Evolutionary conservation across 768 basidiomycete species (phyloP).

Genomic region (Lactarius akahatsu): DNA sequence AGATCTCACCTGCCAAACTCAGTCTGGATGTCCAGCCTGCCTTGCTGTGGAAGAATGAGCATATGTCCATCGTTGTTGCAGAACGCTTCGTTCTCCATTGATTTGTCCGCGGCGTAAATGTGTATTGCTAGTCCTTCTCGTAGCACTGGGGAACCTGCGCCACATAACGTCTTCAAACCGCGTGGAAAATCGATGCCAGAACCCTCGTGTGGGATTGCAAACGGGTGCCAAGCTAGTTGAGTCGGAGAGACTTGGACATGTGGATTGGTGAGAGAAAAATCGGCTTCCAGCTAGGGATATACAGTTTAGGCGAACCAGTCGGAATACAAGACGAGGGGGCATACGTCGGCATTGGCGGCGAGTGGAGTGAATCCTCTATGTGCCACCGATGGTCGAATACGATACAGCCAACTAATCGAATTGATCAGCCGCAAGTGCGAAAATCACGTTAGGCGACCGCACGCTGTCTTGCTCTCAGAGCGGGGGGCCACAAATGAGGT

Average conservation of each 20-base stretch:
- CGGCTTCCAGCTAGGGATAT: conserved; percentile 52
- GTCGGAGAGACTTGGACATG: conserved; percentile 61
- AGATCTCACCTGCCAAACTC: conserved; percentile 59
- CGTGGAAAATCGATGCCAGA: conserved; percentile 53
- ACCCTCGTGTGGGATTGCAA: conserved; percentile 47
- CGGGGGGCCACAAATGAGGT: conserved; percentile 60
- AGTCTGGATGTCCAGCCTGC: conserved; percentile 65
- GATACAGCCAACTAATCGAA: conserved; percentile 55
- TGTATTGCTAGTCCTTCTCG: conserved; percentile 65
- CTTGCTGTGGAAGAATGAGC: conserved; percentile 63
- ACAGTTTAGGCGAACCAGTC: neutral
- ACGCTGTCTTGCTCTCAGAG: conserved; percentile 52
- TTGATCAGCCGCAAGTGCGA: neutral
- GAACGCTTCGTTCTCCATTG: conserved; percentile 62
- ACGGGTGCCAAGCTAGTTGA: conserved; percentile 65
- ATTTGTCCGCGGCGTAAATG: conserved; percentile 57
- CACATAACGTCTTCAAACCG: conserved; percentile 61
- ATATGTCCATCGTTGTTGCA: conserved; percentile 66
- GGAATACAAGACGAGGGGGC: conserved; percentile 28
- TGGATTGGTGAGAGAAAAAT: conserved; percentile 58
- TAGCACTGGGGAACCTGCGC: conserved; percentile 61
- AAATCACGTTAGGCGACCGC: conserved; percentile 29
- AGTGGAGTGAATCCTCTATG: conserved; percentile 59
- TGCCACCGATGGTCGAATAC: conserved; percentile 66
- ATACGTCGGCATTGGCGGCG: conserved; percentile 57